Conservation (phyloP, 192 early-diverging fungal genomes). For the Coemansia sp. region DNA sequence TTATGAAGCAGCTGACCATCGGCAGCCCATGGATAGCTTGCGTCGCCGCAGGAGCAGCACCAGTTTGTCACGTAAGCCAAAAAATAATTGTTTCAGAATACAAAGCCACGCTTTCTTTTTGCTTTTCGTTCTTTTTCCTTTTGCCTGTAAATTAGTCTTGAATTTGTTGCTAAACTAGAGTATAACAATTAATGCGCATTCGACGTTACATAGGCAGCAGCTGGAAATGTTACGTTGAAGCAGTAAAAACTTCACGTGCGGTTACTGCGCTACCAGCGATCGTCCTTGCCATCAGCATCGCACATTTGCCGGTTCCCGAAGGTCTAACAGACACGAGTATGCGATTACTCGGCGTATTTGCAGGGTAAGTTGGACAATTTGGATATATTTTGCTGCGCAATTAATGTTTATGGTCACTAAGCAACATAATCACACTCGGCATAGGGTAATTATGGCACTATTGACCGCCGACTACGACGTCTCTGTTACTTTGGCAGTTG, state of each 20-base stretch:
- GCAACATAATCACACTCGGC: too few relatives aligned
- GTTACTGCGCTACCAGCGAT: constrained; percentile 43
- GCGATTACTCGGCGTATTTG: constrained; percentile 52
- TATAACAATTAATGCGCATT: background rate
- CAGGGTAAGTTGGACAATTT: constrained; percentile 14
- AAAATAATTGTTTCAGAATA: background rate
- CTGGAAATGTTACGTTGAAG: constrained; percentile 40
- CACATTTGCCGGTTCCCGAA: constrained; percentile 32
- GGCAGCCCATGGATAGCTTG: constrained; percentile 3
- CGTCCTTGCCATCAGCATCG: constrained; percentile 24
- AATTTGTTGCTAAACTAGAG: background rate
- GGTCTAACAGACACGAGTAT: constrained; percentile 38
- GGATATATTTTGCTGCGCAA: background rate
- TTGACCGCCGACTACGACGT: constrained; percentile 56
- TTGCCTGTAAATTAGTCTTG: background rate
- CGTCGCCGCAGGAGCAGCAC: background rate
- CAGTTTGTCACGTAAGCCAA: background rate
- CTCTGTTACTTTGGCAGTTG: constrained; percentile 57
- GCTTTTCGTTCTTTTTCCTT: background rate
- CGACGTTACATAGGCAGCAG: constrained; percentile 29
- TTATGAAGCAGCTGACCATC: constrained; percentile 4
- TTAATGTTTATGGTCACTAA: constrained; percentile 11
- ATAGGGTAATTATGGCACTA: constrained; percentile 55
- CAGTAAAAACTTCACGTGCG: constrained; percentile 18
- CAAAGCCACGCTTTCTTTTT: background rate